Evolutionary conservation across 352 stramenopile species (phyloP), one percentile per base, ranked within the genome.

Genomic region (Pythium sp.): DNA sequence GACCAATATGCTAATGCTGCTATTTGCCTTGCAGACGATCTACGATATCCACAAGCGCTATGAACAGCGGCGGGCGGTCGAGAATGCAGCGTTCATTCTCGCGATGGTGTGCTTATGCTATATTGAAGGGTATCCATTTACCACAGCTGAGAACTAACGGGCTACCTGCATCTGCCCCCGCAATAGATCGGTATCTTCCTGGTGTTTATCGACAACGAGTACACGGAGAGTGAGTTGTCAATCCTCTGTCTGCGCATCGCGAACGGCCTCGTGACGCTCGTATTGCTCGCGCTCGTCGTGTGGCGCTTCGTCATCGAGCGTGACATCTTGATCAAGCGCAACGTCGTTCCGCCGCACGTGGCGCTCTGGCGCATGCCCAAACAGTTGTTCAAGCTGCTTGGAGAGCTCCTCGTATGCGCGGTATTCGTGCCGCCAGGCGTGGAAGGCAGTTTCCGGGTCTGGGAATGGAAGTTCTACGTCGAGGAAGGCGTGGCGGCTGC

Each of bases 181-280:
- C 12, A 46, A 20, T 58, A 90, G 81, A 66, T 71, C 12, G 82
- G 84, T 30, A 73, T 94, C 28, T 32, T 79, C 15, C 69, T 94
- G 24, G 76, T 94, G 30, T 84, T 92, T 43, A 65, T 92, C 26
- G 86, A 94, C 71, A 92, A 90, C 46, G 74, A 83, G 69, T 84
- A 89, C 67, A 67, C 73, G 7, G 67, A 72, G 14, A 73, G 60
- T n/a, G 66, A 68, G 36, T 41, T 59, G 4, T 68, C 68, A 28
- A 86, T 89, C 67, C 57, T 81, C 8, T 58, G 47, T 6, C 59
- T 92, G 41, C 86, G 86, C 5, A 49, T 73, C 6, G 61, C 58
- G 24, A 90, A 90, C 61, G 66, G 74, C 2, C 63, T 66, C 14
- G 65, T 91, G 55, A 91, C 86, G 14, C 57, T 73, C 24, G 12